phyloP scores from a whole-genome alignment of 495 filamentous ascomycete species.

The Hypoxylon subgilvum region DNA sequence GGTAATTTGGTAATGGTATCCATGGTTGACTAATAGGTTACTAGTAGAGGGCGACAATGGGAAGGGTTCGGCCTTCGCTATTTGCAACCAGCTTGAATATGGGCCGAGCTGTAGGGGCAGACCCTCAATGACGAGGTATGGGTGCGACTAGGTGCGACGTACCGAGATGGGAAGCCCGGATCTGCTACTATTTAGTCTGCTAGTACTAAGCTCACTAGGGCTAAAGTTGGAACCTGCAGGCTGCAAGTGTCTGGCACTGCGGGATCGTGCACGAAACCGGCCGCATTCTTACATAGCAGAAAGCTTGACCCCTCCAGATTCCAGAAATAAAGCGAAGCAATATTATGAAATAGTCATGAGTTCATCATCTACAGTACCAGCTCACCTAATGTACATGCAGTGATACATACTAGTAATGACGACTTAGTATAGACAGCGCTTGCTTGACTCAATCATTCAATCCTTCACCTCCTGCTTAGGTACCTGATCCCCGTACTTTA shows the following conservation, averaged over 20 bases:
- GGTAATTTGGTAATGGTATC: constrained; percentile 9
- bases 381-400: background rate
- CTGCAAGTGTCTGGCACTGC: constrained; percentile 9
- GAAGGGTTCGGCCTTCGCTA: constrained; percentile 37
- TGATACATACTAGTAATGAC: too few relatives aligned
- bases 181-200: background rate
- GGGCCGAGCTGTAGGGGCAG: constrained; percentile 16
- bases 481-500: too few relatives aligned
- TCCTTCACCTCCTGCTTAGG: background rate
- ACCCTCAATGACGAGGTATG: constrained; percentile 32
- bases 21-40: constrained; percentile 21
- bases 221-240: too few relatives aligned
- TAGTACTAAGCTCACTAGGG: background rate
- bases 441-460: background rate
- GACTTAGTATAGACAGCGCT: too few relatives aligned
- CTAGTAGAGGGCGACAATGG: constrained; percentile 9
- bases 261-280: constrained; percentile 44
- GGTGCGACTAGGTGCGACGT: constrained; percentile 6
- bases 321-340: constrained; percentile 27
- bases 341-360: too few relatives aligned
- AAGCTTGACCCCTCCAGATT: constrained; percentile 47
- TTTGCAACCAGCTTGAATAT: constrained; percentile 19
- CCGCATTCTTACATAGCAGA: constrained; percentile 45
- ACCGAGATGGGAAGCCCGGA: constrained; percentile 16
- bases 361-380: too few relatives aligned